Percentiles rank a stretch among this genome's conserved stretches.
These are phyloP conservation scores for Antrodiella citrinella DNA, from an alignment of 768 basidiomycete species.

Conservation along the genomic window DNA sequence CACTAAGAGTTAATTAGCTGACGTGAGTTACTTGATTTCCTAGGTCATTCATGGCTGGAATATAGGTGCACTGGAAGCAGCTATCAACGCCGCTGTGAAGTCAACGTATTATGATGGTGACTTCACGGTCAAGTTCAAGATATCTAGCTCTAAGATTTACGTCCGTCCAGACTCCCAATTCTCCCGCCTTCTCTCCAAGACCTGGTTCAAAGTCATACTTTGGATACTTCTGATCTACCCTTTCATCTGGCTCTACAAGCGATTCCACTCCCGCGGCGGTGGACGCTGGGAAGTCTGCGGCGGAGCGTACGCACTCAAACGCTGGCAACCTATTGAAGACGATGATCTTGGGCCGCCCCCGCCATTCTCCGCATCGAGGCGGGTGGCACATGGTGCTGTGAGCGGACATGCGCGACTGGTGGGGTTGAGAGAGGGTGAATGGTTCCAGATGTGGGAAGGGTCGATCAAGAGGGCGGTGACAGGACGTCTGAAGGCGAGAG, in stretches of 20 bases:
- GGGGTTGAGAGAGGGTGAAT: conserved; percentile 66
- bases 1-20: too few species aligned
- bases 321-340: conserved; percentile 15
- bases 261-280: conserved; percentile 58
- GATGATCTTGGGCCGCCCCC: conserved; percentile 17
- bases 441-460: conserved; percentile 73
- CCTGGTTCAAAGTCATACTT: conserved; percentile 62
- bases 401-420: conserved; percentile 32
- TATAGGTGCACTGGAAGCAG: conserved; percentile 30
- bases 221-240: conserved; percentile 69
- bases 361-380: neutral
- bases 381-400: conserved; percentile 13
- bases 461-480: conserved; percentile 55
- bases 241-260: conserved; percentile 74
- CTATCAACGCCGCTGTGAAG: conserved; percentile 28
- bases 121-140: conserved; percentile 43
- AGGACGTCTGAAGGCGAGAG: conserved; percentile 9
- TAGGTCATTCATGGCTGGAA: conserved; percentile 58
- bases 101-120: conserved; percentile 32
- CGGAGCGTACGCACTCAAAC: conserved; percentile 66
- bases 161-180: conserved; percentile 62
- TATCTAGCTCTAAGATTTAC: conserved; percentile 40
- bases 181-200: conserved; percentile 59
- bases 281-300: conserved; percentile 74
- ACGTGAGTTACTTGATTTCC: neutral